Percentiles rank a stretch among this genome's conserved stretches.
Conservation (phyloP, 495 filamentous ascomycete species). For the Aspergillus cavernicola region DNA sequence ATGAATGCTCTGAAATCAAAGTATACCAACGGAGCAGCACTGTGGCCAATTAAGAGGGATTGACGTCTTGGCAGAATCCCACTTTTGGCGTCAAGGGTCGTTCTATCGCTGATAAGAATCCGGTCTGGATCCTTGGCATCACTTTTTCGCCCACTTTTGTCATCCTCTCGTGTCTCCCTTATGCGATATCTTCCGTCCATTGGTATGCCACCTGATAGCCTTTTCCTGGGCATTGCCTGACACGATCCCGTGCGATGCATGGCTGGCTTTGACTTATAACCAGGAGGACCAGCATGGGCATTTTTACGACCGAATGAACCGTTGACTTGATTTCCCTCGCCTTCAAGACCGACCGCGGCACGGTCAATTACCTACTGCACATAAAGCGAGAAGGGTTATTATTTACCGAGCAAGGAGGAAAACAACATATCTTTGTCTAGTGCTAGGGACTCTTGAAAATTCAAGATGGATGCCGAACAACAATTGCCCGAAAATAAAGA, state of each 20-base stretch:
- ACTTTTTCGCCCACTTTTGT: slow-evolving; percentile 15
- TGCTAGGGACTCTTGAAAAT: slow-evolving; percentile 2
- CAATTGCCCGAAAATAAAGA: slow-evolving; percentile 1
- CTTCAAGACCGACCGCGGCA: background rate
- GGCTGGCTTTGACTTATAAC: slow-evolving; percentile 1
- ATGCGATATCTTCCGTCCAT: background rate
- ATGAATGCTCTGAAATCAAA: too few species aligned
- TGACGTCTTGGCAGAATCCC: background rate
- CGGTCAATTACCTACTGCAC: background rate
- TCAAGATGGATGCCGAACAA: slow-evolving; percentile 18
- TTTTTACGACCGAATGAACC: background rate
- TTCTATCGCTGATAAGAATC: background rate
- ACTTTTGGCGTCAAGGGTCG: background rate
- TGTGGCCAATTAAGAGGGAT: too few species aligned
- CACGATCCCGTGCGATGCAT: background rate
- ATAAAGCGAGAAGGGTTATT: background rate
- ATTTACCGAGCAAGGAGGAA: background rate
- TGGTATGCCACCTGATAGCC: background rate
- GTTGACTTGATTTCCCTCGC: background rate
- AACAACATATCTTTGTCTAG: background rate
- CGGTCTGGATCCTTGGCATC: slow-evolving; percentile 15
- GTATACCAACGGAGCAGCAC: too few species aligned
- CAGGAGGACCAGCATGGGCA: slow-evolving; percentile 1
- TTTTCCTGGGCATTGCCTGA: background rate
- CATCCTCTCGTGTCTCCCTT: background rate